A percentile compares a stretch with the other conserved stretches of the same genome.
These are phyloP conservation scores for Coemansia sp. DNA, from an alignment of 192 early-diverging fungal genomes.

Conservation along the genomic window DNA sequence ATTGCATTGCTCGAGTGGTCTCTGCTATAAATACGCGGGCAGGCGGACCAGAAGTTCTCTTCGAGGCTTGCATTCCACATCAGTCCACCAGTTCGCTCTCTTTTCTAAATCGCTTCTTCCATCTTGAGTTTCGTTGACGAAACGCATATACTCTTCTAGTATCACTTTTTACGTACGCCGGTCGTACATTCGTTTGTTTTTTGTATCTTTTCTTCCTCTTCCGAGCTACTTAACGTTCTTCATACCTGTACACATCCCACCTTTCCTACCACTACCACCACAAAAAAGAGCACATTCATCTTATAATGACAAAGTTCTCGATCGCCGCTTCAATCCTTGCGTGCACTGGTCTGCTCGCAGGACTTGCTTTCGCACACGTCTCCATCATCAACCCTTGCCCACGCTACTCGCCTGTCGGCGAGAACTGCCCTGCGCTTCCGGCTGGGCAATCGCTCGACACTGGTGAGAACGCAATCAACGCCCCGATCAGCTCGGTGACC, in stretches of 20 bases:
- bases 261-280: background rate
- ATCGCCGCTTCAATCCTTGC: slow-evolving; percentile 1
- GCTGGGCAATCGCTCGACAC: slow-evolving; percentile 43
- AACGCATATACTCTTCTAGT: background rate
- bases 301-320: slow-evolving; percentile 4
- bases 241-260: no score
- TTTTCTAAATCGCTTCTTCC: background rate
- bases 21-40: no score
- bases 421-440: slow-evolving; percentile 48
- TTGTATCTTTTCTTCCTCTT: background rate
- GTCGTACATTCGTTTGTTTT: background rate
- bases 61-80: no score
- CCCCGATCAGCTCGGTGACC: slow-evolving; percentile 21
- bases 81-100: background rate
- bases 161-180: background rate
- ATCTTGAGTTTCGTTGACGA: background rate
- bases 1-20: no score
- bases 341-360: slow-evolving; percentile 10
- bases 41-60: no score
- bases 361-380: slow-evolving; percentile 23
- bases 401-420: slow-evolving; percentile 27
- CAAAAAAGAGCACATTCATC: background rate
- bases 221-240: background rate
- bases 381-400: slow-evolving; percentile 34
- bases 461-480: slow-evolving; percentile 27